Evolutionary conservation across 2,329 filamentous ascomycete species (phyloP).

Genomic region (Coniochaeta sp.): DNA sequence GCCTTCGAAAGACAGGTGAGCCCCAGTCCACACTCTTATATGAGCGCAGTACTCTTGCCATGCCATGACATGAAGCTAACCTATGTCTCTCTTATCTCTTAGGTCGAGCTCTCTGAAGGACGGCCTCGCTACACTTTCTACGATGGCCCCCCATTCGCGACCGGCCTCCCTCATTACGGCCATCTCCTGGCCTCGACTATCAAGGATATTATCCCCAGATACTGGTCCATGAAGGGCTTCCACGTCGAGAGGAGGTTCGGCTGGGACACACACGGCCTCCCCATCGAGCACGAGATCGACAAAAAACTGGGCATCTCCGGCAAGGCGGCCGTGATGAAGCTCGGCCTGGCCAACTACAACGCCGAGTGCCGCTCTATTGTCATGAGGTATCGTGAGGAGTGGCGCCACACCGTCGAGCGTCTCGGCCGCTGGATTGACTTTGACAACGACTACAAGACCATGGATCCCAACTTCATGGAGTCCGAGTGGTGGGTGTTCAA

Average conservation of each 20-base stretch:
- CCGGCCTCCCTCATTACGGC: conserved; percentile 44
- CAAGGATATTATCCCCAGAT: conserved; percentile 93
- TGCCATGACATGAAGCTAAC: not conserved
- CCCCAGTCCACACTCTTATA: too few species aligned
- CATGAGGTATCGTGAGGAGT: conserved; percentile 82
- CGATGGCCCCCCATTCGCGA: conserved; percentile 77
- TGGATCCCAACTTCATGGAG: conserved; percentile 96
- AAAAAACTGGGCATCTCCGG: conserved; percentile 85
- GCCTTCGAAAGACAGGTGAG: conserved; percentile 79
- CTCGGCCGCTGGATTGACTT: conserved; percentile 96
- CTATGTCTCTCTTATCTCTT: conserved; percentile 3
- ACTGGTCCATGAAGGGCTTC: conserved; percentile 95
- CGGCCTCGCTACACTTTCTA: conserved; percentile 90
- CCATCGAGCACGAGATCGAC: conserved; percentile 96
- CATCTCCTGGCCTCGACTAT: conserved; percentile 88
- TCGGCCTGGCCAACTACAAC: conserved; percentile 87
- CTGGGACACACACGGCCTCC: conserved; percentile 91
- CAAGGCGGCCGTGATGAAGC: conserved; percentile 76
- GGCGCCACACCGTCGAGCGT: conserved; percentile 80
- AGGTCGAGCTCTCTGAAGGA: conserved; percentile 71
- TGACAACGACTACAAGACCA: conserved; percentile 96
- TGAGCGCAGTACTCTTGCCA: too few species aligned
- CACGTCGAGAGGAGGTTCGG: conserved; percentile 90
- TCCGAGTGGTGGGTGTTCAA: conserved; percentile 96
- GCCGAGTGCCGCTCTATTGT: conserved; percentile 87